Conservation (phyloP, 176 grass and related monocot species). For the Zoysia japonica region DNA sequence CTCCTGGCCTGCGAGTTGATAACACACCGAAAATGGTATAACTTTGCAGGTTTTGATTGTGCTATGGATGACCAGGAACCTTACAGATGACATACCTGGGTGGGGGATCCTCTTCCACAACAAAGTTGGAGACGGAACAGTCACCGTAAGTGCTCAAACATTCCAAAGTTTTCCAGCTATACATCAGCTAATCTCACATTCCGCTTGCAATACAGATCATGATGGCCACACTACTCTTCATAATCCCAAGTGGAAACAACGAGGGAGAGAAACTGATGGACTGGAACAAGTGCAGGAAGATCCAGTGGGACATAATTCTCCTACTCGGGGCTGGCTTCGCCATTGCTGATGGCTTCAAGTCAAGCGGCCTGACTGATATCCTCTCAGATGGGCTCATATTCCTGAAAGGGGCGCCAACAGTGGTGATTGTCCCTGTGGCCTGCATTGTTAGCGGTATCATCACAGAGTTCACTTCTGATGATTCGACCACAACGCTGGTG, state of each 20-base stretch:
- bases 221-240: constrained; percentile 84
- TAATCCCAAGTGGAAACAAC: constrained; percentile 74
- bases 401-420: constrained; percentile 44
- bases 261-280: constrained; percentile 89
- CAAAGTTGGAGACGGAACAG: constrained; percentile 78
- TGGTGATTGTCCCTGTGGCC: constrained; percentile 52
- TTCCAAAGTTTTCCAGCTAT: background rate
- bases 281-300: constrained; percentile 95
- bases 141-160: constrained; percentile 67
- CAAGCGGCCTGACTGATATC: constrained; percentile 65
- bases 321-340: constrained; percentile 88
- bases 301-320: constrained; percentile 85
- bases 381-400: constrained; percentile 50
- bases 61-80: constrained; percentile 85
- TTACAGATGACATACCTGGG: constrained; percentile 75
- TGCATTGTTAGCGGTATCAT: constrained; percentile 60
- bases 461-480: constrained; percentile 66
- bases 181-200: constrained; percentile 2
- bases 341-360: constrained; percentile 72
- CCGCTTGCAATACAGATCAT: constrained; percentile 53
- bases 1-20: background rate
- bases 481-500: constrained; percentile 64
- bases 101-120: constrained; percentile 85
- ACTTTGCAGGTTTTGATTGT: constrained; percentile 60
- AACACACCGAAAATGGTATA: constrained; percentile 9